These are phyloP conservation scores for Penicillium brasilianum DNA, from an alignment of 2,329 filamentous ascomycete species.

Conservation along the genomic window DNA sequence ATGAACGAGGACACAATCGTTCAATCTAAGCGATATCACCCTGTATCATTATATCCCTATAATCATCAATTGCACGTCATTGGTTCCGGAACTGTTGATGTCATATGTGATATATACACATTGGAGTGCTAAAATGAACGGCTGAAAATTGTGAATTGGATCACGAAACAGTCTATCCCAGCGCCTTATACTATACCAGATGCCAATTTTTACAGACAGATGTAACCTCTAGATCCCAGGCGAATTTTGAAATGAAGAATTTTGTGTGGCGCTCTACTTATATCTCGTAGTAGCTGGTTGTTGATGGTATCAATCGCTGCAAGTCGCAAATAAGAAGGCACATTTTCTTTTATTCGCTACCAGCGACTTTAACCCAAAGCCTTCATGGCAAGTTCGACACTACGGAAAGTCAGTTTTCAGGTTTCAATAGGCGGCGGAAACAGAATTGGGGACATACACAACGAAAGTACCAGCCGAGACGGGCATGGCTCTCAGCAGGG, in stretches of 20 bases:
- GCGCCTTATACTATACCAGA: not conserved
- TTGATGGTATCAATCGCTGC: conserved; percentile 12
- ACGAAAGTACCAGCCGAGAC: conserved; percentile 98
- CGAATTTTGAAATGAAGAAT: conserved; percentile 21
- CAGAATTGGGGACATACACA: conserved; percentile 54
- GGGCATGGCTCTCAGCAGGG: conserved; percentile 91
- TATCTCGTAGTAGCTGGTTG: not conserved
- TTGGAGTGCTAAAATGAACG: too few relatives aligned
- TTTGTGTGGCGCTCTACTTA: conserved; percentile 19
- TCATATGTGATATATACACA: too few relatives aligned
- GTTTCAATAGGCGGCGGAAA: not conserved
- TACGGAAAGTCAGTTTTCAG: conserved; percentile 29
- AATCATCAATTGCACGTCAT: too few relatives aligned
- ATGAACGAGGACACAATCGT: too few relatives aligned
- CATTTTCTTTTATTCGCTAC: conserved; percentile 18
- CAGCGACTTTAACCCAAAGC: conserved; percentile 45
- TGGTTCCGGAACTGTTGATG: too few relatives aligned
- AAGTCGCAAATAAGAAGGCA: conserved; percentile 8
- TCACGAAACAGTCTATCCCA: conserved; percentile 2
- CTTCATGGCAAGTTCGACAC: conserved; percentile 55
- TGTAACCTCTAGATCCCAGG: conserved; percentile 17
- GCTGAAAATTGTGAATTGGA: conserved; percentile 3
- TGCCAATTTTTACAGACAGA: conserved; percentile 13
- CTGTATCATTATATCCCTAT: too few relatives aligned
- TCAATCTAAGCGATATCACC: too few relatives aligned